Conservation (phyloP, 306 rosid species). For the Malus sylvestris region DNA sequence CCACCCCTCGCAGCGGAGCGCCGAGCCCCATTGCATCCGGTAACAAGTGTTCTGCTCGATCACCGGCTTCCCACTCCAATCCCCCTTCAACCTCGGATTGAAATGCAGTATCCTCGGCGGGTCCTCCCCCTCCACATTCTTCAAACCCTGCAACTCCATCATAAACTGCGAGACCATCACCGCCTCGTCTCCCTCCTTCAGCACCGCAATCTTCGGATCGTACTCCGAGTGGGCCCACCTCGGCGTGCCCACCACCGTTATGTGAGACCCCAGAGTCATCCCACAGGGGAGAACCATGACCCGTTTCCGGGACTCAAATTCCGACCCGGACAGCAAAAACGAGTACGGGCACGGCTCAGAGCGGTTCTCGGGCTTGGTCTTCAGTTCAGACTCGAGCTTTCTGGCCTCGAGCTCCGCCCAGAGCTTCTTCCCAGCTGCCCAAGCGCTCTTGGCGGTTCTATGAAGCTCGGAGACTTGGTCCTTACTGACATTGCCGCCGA, state of each 20-base stretch:
- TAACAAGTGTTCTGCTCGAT: slow-evolving; percentile 90
- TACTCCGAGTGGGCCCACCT: slow-evolving; percentile 70
- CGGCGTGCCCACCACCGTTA: slow-evolving; percentile 90
- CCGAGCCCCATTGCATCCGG: slow-evolving; percentile 91
- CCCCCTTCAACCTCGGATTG: slow-evolving; percentile 92
- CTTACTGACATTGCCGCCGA: slow-evolving; percentile 20
- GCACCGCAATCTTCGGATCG: slow-evolving; percentile 63
- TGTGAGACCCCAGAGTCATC: slow-evolving; percentile 79
- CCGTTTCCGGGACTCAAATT: slow-evolving; percentile 36
- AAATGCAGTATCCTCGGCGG: slow-evolving; percentile 90
- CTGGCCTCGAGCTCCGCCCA: slow-evolving; percentile 67
- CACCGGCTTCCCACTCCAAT: slow-evolving; percentile 87
- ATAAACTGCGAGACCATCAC: slow-evolving; percentile 90
- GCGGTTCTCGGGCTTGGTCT: slow-evolving; percentile 35
- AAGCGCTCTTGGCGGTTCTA: slow-evolving; percentile 62
- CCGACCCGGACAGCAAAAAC: slow-evolving; percentile 49
- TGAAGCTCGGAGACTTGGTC: slow-evolving; percentile 46
- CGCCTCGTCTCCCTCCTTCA: slow-evolving; percentile 63
- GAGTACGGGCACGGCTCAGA: slow-evolving; percentile 64
- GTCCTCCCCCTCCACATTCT: slow-evolving; percentile 84
- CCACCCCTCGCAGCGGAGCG: slow-evolving; percentile 91
- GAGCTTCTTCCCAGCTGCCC: slow-evolving; percentile 55
- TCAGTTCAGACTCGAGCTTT: slow-evolving; percentile 12
- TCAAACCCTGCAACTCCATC: slow-evolving; percentile 91
- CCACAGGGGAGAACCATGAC: slow-evolving; percentile 77